These are phyloP conservation scores for Kalmusia sp. DNA, from an alignment of 2,329 filamentous ascomycete species.

Conservation along the genomic window DNA sequence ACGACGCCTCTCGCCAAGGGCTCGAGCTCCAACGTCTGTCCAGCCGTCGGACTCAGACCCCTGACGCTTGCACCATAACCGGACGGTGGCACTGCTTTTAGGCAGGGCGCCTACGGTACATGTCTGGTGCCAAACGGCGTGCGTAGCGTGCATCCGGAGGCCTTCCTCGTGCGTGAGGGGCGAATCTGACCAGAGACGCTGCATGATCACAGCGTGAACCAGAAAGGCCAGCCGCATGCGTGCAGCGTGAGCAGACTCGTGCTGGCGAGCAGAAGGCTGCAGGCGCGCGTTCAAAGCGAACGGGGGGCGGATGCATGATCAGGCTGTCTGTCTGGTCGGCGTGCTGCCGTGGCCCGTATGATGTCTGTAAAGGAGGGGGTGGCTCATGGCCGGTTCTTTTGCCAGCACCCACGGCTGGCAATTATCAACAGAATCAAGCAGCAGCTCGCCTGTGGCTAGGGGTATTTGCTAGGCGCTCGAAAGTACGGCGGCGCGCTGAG, in stretches of 20 bases:
- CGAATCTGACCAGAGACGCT: not conserved
- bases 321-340: too few relatives aligned
- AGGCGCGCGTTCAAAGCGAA: constrained; percentile 2
- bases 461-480: too few relatives aligned
- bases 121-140: not conserved
- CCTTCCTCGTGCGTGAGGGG: not conserved
- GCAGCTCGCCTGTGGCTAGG: not conserved
- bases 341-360: too few relatives aligned
- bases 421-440: not conserved
- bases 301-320: not conserved
- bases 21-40: not conserved
- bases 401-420: not conserved
- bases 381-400: not conserved
- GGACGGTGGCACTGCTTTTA: constrained; percentile 4
- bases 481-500: too few relatives aligned
- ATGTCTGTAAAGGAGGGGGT: constrained; percentile 6
- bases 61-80: constrained; percentile 11
- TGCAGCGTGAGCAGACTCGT: not conserved
- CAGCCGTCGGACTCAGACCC: constrained; percentile 6
- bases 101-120: constrained; percentile 9
- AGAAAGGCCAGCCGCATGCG: too few relatives aligned
- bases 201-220: too few relatives aligned
- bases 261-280: not conserved
- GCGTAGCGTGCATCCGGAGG: not conserved
- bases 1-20: too few relatives aligned